Conservation (phyloP, 1,139 yeast species). For the Komagataea norvegica region DNA sequence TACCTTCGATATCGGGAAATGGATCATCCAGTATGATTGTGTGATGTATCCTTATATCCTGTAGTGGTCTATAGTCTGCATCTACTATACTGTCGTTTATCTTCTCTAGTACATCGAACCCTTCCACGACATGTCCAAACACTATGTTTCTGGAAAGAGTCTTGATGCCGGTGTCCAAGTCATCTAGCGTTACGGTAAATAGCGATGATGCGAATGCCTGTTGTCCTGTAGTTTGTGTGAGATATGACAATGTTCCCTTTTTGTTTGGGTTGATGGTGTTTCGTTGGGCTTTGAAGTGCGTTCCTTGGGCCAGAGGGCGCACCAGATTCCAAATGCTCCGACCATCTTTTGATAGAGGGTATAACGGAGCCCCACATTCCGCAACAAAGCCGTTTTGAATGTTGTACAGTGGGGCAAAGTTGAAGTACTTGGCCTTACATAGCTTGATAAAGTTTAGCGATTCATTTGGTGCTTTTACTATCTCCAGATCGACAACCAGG, state of each 20-base stretch:
- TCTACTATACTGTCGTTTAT: slow-evolving; percentile 41
- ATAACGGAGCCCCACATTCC: slow-evolving; percentile 46
- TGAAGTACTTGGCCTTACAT: slow-evolving; percentile 49
- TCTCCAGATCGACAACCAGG: slow-evolving; percentile 49
- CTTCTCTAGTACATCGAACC: slow-evolving; percentile 40
- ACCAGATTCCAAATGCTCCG: slow-evolving; percentile 32
- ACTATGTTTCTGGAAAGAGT: slow-evolving; percentile 24
- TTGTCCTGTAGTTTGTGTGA: slow-evolving; percentile 19
- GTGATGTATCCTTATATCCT: slow-evolving; percentile 49
- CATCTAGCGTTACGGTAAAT: slow-evolving; percentile 29
- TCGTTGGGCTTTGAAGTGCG: slow-evolving; percentile 20
- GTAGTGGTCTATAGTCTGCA: slow-evolving; percentile 36
- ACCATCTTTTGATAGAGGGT: slow-evolving; percentile 37
- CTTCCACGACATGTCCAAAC: slow-evolving; percentile 54
- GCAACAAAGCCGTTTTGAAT: slow-evolving; percentile 36
- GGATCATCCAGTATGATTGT: slow-evolving; percentile 53
- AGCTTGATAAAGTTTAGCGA: slow-evolving; percentile 49
- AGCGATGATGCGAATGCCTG: slow-evolving; percentile 12
- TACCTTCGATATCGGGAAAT: slow-evolving; percentile 37
- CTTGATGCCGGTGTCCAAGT: slow-evolving; percentile 26
- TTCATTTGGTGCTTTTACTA: slow-evolving; percentile 35
- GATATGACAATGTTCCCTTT: slow-evolving; percentile 40
- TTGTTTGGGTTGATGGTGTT: slow-evolving; percentile 24
- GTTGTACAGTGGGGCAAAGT: slow-evolving; percentile 46
- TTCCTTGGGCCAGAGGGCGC: slow-evolving; percentile 15